A percentile compares a stretch with the other conserved stretches of the same genome.
Evolutionary conservation across 129 eudicot genomes (phyloP).

Genomic region (Lactuca sativa): DNA sequence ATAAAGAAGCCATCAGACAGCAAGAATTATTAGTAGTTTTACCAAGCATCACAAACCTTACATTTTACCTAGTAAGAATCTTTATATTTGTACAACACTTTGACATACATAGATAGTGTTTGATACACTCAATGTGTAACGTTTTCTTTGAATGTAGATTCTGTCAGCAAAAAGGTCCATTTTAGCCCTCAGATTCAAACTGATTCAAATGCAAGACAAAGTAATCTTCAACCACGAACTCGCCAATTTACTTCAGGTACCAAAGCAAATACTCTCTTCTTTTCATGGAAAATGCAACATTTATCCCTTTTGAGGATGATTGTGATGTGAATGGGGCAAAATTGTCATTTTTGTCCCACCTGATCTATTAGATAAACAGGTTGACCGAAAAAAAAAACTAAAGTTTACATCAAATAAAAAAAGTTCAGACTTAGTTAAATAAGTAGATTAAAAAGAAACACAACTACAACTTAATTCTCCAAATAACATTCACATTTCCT

Average conservation of each 20-base stretch:
- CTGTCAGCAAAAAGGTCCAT: slow-evolving; percentile 90
- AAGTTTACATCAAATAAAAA: not conserved
- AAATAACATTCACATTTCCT: no score
- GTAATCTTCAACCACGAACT: slow-evolving; percentile 55
- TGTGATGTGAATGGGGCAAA: no score
- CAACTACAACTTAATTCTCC: no score
- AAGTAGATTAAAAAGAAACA: no score
- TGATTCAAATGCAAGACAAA: slow-evolving; percentile 64
- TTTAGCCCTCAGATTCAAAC: slow-evolving; percentile 69
- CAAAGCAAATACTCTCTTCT: slow-evolving; percentile 19
- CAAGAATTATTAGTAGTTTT: slow-evolving; percentile 79
- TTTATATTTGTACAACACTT: not conserved
- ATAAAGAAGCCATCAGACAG: slow-evolving; percentile 95
- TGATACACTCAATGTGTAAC: not conserved
- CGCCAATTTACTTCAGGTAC: slow-evolving; percentile 75
- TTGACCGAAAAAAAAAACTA: no score
- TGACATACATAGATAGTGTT: not conserved
- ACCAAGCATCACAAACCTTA: slow-evolving; percentile 99
- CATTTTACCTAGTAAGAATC: slow-evolving; percentile 77
- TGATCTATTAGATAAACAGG: no score
- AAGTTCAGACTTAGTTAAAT: no score
- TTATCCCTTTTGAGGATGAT: no score
- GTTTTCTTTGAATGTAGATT: slow-evolving; percentile 47
- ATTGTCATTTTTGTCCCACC: no score
- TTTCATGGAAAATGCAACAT: not conserved